Evolutionary conservation across 2,329 filamentous ascomycete genomes (phyloP).

Genomic region (Talaromyces sp.): DNA sequence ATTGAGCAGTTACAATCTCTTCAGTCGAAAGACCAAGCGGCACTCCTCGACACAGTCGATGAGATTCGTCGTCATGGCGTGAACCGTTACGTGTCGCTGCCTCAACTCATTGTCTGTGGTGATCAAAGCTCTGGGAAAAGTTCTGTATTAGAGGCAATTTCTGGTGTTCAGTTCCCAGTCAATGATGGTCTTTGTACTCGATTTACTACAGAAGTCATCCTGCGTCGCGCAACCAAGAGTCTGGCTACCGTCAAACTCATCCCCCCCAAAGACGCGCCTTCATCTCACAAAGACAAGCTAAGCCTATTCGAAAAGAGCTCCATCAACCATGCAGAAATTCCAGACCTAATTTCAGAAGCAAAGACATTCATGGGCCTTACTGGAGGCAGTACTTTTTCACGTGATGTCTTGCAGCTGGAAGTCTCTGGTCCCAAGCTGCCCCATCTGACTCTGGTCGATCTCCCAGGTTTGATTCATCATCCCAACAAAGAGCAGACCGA

Average conservation of each 20-base stretch:
- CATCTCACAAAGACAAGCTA: slow-evolving; percentile 23
- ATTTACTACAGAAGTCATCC: slow-evolving; percentile 59
- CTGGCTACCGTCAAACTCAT: slow-evolving; percentile 26
- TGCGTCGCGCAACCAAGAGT: slow-evolving; percentile 37
- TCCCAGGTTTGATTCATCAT: slow-evolving; percentile 18
- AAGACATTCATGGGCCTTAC: slow-evolving; percentile 45
- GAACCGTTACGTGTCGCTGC: slow-evolving; percentile 47
- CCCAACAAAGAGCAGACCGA: slow-evolving; percentile 21
- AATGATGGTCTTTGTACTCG: slow-evolving; percentile 61
- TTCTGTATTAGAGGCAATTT: slow-evolving; percentile 64
- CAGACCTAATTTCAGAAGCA: slow-evolving; percentile 26
- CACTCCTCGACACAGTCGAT: slow-evolving; percentile 37
- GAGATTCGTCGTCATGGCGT: slow-evolving; percentile 50
- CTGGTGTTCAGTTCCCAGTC: slow-evolving; percentile 58
- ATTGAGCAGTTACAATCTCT: slow-evolving; percentile 13
- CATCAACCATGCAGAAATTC: slow-evolving; percentile 25
- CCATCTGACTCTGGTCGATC: slow-evolving; percentile 18
- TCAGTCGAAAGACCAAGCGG: slow-evolving; percentile 17
- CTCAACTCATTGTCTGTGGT: slow-evolving; percentile 59
- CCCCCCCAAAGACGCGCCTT: slow-evolving; percentile 21
- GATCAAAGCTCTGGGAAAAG: slow-evolving; percentile 62
- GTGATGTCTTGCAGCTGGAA: slow-evolving; percentile 16
- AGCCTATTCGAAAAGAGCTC: slow-evolving; percentile 21
- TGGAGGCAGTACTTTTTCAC: slow-evolving; percentile 30
- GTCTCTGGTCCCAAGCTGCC: slow-evolving; percentile 13